Evolutionary conservation across 148 eudicot genomes (phyloP).

Genomic region (Talinum fruticosum): DNA sequence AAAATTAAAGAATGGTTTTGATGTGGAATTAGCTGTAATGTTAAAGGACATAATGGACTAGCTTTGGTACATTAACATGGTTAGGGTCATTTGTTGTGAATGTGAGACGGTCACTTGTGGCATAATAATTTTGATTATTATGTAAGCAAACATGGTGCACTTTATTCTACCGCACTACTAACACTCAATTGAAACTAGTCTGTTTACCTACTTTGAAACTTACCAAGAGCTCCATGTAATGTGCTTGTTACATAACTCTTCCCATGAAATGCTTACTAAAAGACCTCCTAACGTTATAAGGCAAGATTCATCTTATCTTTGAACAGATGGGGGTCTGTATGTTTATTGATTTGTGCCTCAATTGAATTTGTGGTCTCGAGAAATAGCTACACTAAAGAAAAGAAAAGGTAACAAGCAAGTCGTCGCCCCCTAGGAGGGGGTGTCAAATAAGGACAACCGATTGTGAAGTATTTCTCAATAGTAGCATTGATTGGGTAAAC

Average conservation of each 20-base stretch:
- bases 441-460: background rate
- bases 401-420: background rate
- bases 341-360: background rate
- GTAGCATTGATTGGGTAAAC: too few relatives aligned
- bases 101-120: background rate
- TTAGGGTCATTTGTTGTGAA: background rate
- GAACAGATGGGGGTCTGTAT: background rate
- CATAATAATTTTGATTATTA: background rate
- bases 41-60: background rate
- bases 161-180: background rate
- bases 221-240: background rate
- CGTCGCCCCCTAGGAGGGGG: background rate
- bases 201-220: background rate
- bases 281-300: background rate
- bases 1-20: background rate
- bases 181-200: background rate
- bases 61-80: background rate
- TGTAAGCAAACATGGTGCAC: background rate
- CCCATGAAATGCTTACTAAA: background rate
- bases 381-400: background rate
- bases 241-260: background rate
- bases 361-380: background rate
- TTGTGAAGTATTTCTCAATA: background rate
- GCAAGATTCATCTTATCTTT: background rate
- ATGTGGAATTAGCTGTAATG: background rate